Percentiles rank a stretch among this genome's conserved stretches.
These are phyloP conservation scores for Colletotrichum sp. DNA, from an alignment of 2,329 filamentous ascomycete genomes.

Conservation along the genomic window DNA sequence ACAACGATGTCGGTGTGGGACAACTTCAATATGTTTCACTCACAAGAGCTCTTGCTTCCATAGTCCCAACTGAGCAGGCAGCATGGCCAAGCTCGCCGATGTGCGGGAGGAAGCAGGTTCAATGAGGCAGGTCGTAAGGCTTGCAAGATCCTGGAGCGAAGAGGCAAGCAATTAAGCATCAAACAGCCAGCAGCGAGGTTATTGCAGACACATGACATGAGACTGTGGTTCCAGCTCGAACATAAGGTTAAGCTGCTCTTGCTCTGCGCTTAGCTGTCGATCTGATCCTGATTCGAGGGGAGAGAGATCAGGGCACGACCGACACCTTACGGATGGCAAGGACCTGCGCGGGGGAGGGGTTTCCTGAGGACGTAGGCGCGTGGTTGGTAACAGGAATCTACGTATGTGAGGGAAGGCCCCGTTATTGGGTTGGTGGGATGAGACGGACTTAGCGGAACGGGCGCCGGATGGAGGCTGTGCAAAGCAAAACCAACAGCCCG, in stretches of 20 bases:
- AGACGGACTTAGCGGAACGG: background rate
- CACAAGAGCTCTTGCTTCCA: slow-evolving; percentile 18
- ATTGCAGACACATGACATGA: background rate
- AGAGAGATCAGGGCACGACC: background rate
- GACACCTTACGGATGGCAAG: background rate
- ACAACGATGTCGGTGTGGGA: background rate
- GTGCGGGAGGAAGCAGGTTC: background rate
- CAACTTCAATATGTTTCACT: background rate
- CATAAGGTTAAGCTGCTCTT: background rate
- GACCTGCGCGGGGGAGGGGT: background rate
- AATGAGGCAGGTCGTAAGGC: background rate
- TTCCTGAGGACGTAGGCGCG: background rate
- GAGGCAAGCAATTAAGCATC: background rate
- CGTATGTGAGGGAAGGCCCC: background rate
- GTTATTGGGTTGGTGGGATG: slow-evolving; percentile 9
- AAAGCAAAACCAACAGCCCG: background rate
- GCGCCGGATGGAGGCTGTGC: slow-evolving; percentile 15
- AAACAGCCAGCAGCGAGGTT: background rate
- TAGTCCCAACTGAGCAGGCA: background rate
- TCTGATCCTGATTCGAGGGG: background rate
- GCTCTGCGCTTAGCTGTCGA: background rate
- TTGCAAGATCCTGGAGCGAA: background rate
- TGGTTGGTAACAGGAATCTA: background rate
- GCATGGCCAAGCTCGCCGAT: background rate
- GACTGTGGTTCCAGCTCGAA: background rate